phyloP scores from a whole-genome alignment of 345 rosid species.

The Mercurialis annua region DNA sequence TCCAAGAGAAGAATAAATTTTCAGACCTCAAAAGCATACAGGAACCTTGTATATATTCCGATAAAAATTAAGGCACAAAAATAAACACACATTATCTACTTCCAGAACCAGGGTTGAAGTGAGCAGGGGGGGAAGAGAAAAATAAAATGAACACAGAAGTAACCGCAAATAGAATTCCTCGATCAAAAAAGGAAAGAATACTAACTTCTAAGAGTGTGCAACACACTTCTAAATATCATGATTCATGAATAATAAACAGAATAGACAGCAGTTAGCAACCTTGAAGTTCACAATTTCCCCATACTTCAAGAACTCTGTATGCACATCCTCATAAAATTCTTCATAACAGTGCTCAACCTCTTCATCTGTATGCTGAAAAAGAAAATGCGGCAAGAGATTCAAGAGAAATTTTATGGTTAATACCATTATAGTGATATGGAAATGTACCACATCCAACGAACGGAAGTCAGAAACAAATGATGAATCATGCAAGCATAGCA shows the following conservation, averaged over 20 bases:
- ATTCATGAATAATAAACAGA: neutral
- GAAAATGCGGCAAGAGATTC: conserved; percentile 18
- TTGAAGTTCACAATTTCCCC: conserved; percentile 95
- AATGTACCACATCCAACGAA: neutral
- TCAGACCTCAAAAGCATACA: neutral
- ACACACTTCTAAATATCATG: neutral
- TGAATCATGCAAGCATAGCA: neutral
- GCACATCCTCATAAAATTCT: conserved; percentile 97
- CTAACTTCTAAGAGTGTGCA: neutral
- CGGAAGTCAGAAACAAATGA: neutral
- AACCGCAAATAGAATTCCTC: neutral
- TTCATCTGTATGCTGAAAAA: conserved; percentile 83
- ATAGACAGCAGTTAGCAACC: conserved; percentile 43
- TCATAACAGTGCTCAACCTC: conserved; percentile 77
- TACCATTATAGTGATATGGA: neutral
- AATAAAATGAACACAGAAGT: neutral
- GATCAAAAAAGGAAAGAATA: neutral
- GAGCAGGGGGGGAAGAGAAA: neutral
- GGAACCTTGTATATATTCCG: neutral
- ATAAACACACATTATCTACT: neutral
- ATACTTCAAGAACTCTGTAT: conserved; percentile 89
- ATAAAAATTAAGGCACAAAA: neutral
- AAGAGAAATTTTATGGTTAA: neutral
- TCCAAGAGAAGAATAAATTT: neutral
- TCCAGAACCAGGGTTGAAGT: neutral